phyloP scores from a whole-genome alignment of 495 filamentous ascomycete genomes.

The Penicillium odoratum region DNA sequence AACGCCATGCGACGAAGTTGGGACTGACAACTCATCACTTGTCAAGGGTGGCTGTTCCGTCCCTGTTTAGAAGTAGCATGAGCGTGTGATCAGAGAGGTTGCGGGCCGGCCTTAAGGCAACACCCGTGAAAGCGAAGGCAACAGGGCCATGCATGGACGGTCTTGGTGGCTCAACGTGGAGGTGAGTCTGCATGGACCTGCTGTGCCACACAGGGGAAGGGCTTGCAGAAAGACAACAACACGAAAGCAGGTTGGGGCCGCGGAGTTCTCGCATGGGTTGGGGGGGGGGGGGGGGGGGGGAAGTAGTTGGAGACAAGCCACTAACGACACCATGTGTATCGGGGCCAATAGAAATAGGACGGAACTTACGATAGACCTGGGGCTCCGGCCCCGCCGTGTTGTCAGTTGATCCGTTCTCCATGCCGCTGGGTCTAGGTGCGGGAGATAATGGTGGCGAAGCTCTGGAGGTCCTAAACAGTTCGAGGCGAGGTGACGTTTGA shows the following conservation, averaged over 20 bases:
- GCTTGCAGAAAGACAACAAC: background rate
- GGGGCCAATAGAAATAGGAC: constrained; percentile 5
- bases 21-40: constrained; percentile 36
- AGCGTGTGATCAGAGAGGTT: constrained; percentile 43
- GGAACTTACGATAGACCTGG: constrained; percentile 25
- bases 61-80: constrained; percentile 22
- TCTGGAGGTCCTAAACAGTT: background rate
- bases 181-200: constrained; percentile 1
- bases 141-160: background rate
- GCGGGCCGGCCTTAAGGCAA: constrained; percentile 27
- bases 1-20: constrained; percentile 30
- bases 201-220: background rate
- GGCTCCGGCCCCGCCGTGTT: constrained; percentile 23
- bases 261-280: background rate
- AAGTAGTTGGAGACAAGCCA: constrained; percentile 9
- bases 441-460: constrained; percentile 8
- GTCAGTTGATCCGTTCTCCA: constrained; percentile 30
- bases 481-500: constrained; percentile 26
- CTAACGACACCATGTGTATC: constrained; percentile 13
- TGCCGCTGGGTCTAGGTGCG: constrained; percentile 11
- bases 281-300: no score
- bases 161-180: background rate
- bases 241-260: background rate
- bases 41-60: constrained; percentile 15
- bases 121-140: constrained; percentile 12